phyloP scores from a whole-genome alignment of 2,329 filamentous ascomycete genomes.

The Apiospora koreana region DNA sequence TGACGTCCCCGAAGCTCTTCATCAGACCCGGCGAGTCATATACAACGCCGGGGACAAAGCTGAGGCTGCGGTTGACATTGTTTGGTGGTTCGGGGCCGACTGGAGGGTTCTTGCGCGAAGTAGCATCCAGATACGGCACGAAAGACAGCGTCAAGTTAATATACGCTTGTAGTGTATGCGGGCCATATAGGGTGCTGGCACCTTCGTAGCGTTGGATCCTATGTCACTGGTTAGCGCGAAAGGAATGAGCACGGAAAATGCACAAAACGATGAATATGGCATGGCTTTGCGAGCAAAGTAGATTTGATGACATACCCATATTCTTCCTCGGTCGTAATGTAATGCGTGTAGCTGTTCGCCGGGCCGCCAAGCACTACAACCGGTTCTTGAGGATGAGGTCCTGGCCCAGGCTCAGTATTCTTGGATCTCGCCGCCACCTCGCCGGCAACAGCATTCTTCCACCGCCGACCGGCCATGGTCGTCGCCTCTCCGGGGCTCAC shows the following conservation, averaged over 20 bases:
- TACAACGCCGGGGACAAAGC: constrained; percentile 78
- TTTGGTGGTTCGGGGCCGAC: constrained; percentile 69
- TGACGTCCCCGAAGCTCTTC: constrained; percentile 69
- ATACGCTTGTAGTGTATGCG: constrained; percentile 81
- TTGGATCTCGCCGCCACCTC: constrained; percentile 42
- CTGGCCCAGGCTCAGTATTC: neutral
- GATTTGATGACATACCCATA: constrained; percentile 48
- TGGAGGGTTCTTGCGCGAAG: constrained; percentile 38
- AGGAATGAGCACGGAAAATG: neutral
- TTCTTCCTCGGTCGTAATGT: constrained; percentile 78
- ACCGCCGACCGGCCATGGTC: constrained; percentile 88
- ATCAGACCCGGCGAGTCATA: constrained; percentile 68
- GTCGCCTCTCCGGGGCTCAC: constrained; percentile 85
- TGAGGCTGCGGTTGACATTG: constrained; percentile 72
- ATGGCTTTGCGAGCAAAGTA: neutral
- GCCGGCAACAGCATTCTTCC: constrained; percentile 69
- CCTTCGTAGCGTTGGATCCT: constrained; percentile 86
- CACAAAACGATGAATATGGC: neutral
- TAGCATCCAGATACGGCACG: constrained; percentile 64
- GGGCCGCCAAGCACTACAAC: constrained; percentile 86
- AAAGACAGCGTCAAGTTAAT: constrained; percentile 76
- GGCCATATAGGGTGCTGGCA: constrained; percentile 84
- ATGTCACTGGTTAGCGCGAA: constrained; percentile 26
- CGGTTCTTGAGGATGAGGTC: constrained; percentile 38
- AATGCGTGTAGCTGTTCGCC: constrained; percentile 87